phyloP scores from a whole-genome alignment of 1,139 yeast genomes.

The Blastobotrys petasosporus region DNA sequence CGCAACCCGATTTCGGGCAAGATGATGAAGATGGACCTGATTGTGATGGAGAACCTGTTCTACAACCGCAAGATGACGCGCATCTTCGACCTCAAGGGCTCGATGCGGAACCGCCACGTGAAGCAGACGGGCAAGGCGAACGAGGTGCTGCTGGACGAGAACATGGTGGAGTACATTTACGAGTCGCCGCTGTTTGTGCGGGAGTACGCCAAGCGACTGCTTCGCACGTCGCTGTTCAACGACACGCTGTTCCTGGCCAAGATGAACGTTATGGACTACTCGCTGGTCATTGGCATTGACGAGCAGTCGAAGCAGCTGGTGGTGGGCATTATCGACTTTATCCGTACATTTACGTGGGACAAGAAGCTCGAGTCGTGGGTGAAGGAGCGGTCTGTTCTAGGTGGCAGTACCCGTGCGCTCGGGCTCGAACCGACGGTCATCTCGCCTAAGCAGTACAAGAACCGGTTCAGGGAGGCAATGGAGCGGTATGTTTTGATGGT shows the following conservation, averaged over 20 bases:
- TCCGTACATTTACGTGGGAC: slow-evolving; percentile 97
- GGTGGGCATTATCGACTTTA: slow-evolving; percentile 89
- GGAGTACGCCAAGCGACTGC: slow-evolving; percentile 80
- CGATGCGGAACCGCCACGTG: slow-evolving; percentile 95
- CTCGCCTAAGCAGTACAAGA: slow-evolving; percentile 92
- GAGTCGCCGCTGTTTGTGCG: slow-evolving; percentile 93
- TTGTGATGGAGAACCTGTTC: slow-evolving; percentile 93
- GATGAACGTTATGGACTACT: slow-evolving; percentile 99
- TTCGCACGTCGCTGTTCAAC: slow-evolving; percentile 87
- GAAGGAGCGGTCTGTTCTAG: slow-evolving; percentile 82
- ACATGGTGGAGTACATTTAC: slow-evolving; percentile 95
- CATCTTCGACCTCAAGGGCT: slow-evolving; percentile 93
- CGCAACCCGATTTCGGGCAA: slow-evolving; percentile 72
- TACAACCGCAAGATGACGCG: slow-evolving; percentile 78
- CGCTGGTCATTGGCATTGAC: slow-evolving; percentile 88
- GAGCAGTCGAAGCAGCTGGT: slow-evolving; percentile 62
- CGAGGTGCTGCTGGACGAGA: slow-evolving; percentile 91
- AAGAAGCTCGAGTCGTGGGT: slow-evolving; percentile 98
- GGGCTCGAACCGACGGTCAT: slow-evolving; percentile 81
- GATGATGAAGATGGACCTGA: slow-evolving; percentile 77
- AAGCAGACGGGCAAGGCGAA: slow-evolving; percentile 94
- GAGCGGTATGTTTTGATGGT: slow-evolving; percentile 90
- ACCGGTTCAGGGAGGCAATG: slow-evolving; percentile 95
- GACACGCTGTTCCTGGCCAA: slow-evolving; percentile 91
- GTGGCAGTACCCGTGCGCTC: slow-evolving; percentile 60